Conservation (phyloP, 129 eudicot species). For the Rutidosis leptorrhynchoides region DNA sequence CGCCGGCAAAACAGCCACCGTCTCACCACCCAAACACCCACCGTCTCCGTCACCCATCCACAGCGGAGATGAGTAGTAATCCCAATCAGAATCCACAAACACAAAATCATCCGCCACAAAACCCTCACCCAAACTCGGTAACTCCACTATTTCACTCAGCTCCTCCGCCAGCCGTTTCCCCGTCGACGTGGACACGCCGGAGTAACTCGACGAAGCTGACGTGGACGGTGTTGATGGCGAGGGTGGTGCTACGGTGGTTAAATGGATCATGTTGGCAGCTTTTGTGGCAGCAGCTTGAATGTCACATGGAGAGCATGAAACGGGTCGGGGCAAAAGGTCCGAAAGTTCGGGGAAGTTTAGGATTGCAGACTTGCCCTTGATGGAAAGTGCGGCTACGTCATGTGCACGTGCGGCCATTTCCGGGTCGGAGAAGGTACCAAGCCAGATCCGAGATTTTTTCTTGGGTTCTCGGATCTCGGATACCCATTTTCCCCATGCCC, state of each 20-base stretch:
- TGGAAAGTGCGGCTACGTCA: slow-evolving; percentile 72
- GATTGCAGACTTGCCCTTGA: slow-evolving; percentile 63
- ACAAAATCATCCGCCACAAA: slow-evolving; percentile 38
- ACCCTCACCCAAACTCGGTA: slow-evolving; percentile 46
- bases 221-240: slow-evolving; percentile 11
- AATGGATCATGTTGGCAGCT: slow-evolving; percentile 70
- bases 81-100: slow-evolving; percentile 36
- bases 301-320: slow-evolving; percentile 60
- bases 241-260: slow-evolving; percentile 4
- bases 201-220: slow-evolving; percentile 10
- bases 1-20: slow-evolving; percentile 20
- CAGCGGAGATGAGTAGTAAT: slow-evolving; percentile 26
- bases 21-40: slow-evolving; percentile 25
- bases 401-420: slow-evolving; percentile 98
- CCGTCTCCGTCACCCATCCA: slow-evolving; percentile 37
- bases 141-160: slow-evolving; percentile 57
- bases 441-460: slow-evolving; percentile 91
- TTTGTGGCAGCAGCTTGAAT: slow-evolving; percentile 65
- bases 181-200: slow-evolving; percentile 18
- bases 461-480: slow-evolving; percentile 86
- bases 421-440: slow-evolving; percentile 67
- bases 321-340: slow-evolving; percentile 57
- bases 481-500: slow-evolving; percentile 91
- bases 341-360: slow-evolving; percentile 81
- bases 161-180: slow-evolving; percentile 32